These are phyloP conservation scores for Dalbergia cochinchinensis DNA, from an alignment of 306 rosid species.

Conservation along the genomic window DNA sequence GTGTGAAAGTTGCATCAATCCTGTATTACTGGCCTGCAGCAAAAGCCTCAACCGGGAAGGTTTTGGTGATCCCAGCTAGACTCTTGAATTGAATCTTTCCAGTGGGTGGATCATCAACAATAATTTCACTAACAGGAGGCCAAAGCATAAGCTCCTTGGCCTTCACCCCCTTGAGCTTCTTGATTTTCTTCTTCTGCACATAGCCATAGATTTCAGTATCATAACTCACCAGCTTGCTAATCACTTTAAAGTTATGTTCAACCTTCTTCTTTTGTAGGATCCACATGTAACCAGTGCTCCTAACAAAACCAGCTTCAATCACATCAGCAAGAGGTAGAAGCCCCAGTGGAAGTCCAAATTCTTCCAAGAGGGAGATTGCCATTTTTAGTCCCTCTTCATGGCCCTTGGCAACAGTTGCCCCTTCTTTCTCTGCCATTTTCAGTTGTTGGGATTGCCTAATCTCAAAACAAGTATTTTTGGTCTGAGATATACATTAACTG, in stretches of 20 bases:
- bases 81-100: slow-evolving; percentile 92
- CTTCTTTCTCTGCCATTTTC: slow-evolving; percentile 78
- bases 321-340: slow-evolving; percentile 77
- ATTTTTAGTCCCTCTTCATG: slow-evolving; percentile 71
- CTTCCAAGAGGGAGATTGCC: slow-evolving; percentile 65
- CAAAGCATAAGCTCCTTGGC: slow-evolving; percentile 91
- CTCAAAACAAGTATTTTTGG: too few species aligned
- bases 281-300: slow-evolving; percentile 80
- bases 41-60: slow-evolving; percentile 85
- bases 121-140: slow-evolving; percentile 92
- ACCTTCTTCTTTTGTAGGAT: slow-evolving; percentile 80
- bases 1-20: neutral
- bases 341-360: slow-evolving; percentile 75
- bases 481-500: neutral
- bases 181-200: slow-evolving; percentile 65
- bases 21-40: slow-evolving; percentile 77
- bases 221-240: slow-evolving; percentile 81
- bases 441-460: neutral
- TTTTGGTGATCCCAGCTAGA: slow-evolving; percentile 91
- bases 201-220: slow-evolving; percentile 62
- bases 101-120: slow-evolving; percentile 55
- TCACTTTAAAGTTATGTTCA: slow-evolving; percentile 82
- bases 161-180: slow-evolving; percentile 87
- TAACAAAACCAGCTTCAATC: slow-evolving; percentile 79
- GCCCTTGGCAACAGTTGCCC: slow-evolving; percentile 73